Evolutionary conservation across 2,329 filamentous ascomycete species (phyloP).

Genomic region (Truncatella angustata): DNA sequence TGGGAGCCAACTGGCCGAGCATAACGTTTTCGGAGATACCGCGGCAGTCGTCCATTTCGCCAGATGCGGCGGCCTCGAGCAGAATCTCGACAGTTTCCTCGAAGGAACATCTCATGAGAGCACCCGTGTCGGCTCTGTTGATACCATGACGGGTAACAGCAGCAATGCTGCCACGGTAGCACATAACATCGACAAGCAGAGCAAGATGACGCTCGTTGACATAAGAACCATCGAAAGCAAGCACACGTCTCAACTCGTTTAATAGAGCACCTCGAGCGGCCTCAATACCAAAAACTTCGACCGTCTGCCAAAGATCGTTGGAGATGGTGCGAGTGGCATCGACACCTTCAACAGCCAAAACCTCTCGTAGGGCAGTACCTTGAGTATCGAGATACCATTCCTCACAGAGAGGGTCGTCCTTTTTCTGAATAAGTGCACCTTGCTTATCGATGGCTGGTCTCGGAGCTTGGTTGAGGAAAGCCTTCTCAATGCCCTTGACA

Average conservation of each 20-base stretch:
- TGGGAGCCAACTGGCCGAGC: conserved; percentile 93
- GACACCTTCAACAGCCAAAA: conserved; percentile 84
- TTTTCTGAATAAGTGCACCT: conserved; percentile 72
- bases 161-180: conserved; percentile 87
- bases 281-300: conserved; percentile 95
- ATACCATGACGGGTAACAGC: conserved; percentile 98
- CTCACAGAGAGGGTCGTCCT: conserved; percentile 71
- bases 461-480: conserved; percentile 84
- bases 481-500: conserved; percentile 82
- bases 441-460: conserved; percentile 66
- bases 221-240: conserved; percentile 98
- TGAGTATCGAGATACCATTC: conserved; percentile 97
- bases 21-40: conserved; percentile 99
- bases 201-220: conserved; percentile 98
- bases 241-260: conserved; percentile 83
- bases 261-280: conserved; percentile 85
- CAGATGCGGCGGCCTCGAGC: conserved; percentile 88
- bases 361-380: conserved; percentile 81
- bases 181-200: conserved; percentile 96
- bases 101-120: conserved; percentile 98
- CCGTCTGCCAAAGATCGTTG: conserved; percentile 93
- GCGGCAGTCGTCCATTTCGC: conserved; percentile 95
- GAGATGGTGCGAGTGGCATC: conserved; percentile 84
- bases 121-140: conserved; percentile 96
- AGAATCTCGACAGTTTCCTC: conserved; percentile 99